Evolutionary conservation across 2,329 filamentous ascomycete genomes (phyloP).

Genomic region (Seiridium cupressi): DNA sequence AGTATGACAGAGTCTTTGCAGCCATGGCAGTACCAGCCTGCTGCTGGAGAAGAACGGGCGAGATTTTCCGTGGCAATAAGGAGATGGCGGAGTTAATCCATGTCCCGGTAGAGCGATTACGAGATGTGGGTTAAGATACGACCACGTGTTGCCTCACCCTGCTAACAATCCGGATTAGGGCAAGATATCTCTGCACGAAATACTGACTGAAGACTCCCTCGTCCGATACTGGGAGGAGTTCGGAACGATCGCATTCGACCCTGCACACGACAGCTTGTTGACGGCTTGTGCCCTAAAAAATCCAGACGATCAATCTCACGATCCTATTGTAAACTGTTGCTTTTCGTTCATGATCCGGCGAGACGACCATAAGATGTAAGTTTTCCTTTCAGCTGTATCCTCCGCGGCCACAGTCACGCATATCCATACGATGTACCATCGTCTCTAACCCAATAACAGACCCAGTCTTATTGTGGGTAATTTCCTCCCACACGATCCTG

Average conservation of each 20-base stretch:
- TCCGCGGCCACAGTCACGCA: conserved; percentile 8
- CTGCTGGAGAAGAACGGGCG: conserved; percentile 93
- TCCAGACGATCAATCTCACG: conserved; percentile 66
- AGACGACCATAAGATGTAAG: conserved; percentile 95
- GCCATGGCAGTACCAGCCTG: conserved; percentile 98
- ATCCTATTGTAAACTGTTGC: conserved; percentile 82
- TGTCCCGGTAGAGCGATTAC: conserved; percentile 83
- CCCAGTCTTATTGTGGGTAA: conserved; percentile 95
- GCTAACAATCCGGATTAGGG: conserved; percentile 55
- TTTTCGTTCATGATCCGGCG: conserved; percentile 96
- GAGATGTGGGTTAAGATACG: conserved; percentile 67
- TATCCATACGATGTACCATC: too few relatives aligned
- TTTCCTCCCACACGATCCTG: conserved; percentile 81
- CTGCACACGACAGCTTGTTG: conserved; percentile 88
- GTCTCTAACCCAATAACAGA: conserved; percentile 41
- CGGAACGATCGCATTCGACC: conserved; percentile 94
- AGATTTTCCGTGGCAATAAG: conserved; percentile 96
- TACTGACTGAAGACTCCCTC: conserved; percentile 89
- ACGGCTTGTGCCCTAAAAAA: conserved; percentile 91
- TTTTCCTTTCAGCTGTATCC: neutral
- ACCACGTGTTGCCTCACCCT: neutral
- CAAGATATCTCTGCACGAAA: conserved; percentile 91
- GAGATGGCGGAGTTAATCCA: conserved; percentile 98
- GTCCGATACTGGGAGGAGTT: conserved; percentile 99
- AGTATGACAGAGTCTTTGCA: conserved; percentile 97